Base-by-base conservation (phyloP, 2,329 filamentous ascomycete species). In the Alternaria sp. region DNA sequence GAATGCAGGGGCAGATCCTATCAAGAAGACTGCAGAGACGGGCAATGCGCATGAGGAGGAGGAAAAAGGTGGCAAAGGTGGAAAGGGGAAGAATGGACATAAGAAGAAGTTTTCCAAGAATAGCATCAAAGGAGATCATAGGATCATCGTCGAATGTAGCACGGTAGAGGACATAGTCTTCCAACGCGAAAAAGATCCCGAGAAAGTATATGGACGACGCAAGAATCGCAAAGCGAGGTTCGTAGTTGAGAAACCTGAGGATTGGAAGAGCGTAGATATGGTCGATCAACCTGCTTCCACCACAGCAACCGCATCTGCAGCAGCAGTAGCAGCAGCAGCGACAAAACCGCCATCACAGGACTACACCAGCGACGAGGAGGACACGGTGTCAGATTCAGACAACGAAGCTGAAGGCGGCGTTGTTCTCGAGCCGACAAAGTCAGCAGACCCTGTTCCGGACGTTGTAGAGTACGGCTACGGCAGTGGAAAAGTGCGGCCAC, bases 151-250 rank as follows among this genome's bases (percentile, higher is more conserved):
- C 3, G 76, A 81, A 0, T 85, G 84, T 60, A 79, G 81, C 18
- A 78, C 81, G 14, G 81, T 87, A 3, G 84, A 88, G 67, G 78
- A 73, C 4, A 64, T 80, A 7, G 76, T 88, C 0, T 88, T 88
- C 65, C 81, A 81, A 6, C 73, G 76, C 28, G 69, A 75, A 22
- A 74, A 75, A 16, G 83, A 85, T 56, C 82, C 82, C 0, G 78
- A 80, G 7, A 83, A 83, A 64, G 75, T 76, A 0, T 82, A 76
- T 59, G 83, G 81, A 0, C 73, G 82, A 5, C 78, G 77, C 62
- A 81, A 81, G 61, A 85, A 85, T 67, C 77, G 81, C 12, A 80
- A 75, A 18, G 78, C 77, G 30, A 76, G 81, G 12, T 73, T 70
- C 14, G 78, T 78, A 4, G 73, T 81, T 11, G 72, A 68, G 38